These are phyloP conservation scores for Diaporthe caulivora DNA, from an alignment of 2,329 filamentous ascomycete species.

Conservation along the genomic window DNA sequence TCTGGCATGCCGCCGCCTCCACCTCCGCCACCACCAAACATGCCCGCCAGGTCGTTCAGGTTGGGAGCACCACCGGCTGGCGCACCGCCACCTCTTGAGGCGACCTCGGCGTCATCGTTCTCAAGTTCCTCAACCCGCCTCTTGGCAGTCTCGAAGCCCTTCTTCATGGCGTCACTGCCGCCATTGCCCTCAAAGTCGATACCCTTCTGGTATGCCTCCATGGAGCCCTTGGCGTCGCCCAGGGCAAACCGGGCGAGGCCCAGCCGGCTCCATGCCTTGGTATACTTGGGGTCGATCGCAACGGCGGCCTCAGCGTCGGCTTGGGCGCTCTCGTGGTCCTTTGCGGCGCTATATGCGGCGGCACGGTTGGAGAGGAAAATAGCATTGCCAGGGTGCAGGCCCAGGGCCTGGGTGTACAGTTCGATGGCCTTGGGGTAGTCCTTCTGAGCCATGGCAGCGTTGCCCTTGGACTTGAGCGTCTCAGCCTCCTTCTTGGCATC, in stretches of 20 bases:
- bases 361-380: conserved; percentile 99
- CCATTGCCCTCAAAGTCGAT: conserved; percentile 96
- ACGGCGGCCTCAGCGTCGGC: conserved; percentile 93
- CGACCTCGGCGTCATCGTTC: conserved; percentile 61
- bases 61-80: conserved; percentile 70
- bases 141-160: conserved; percentile 94
- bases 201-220: conserved; percentile 94
- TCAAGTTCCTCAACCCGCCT: conserved; percentile 86
- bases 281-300: conserved; percentile 89
- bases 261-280: conserved; percentile 95
- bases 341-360: conserved; percentile 87
- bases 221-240: conserved; percentile 88
- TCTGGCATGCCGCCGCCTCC: conserved; percentile 86
- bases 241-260: conserved; percentile 93
- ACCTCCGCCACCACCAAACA: conserved; percentile 73
- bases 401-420: conserved; percentile 88
- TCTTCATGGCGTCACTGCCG: conserved; percentile 97
- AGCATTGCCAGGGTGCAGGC: conserved; percentile 84
- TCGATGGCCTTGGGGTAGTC: conserved; percentile 88
- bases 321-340: conserved; percentile 86
- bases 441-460: conserved; percentile 94
- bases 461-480: conserved; percentile 88
- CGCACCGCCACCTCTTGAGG: conserved; percentile 49
- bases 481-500: conserved; percentile 85
- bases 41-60: conserved; percentile 76